Percentiles rank a stretch among this genome's conserved stretches.
Conservation (phyloP, 768 basidiomycete genomes). For the Pilatotrama ljubarskyi region DNA sequence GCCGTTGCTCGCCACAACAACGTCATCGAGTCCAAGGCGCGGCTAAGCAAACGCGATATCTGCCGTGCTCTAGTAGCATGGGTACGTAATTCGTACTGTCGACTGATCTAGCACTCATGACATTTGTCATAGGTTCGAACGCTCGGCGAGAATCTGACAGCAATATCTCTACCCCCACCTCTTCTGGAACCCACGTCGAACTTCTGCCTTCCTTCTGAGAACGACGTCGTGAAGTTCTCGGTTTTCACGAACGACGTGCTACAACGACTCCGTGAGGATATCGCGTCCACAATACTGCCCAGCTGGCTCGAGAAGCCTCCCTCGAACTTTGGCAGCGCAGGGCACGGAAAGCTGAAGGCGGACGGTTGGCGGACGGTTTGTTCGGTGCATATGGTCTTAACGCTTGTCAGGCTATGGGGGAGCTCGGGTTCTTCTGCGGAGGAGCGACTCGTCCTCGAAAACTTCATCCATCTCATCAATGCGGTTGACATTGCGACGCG, state of each 20-base stretch:
- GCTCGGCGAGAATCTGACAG: no score
- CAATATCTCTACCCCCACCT: no score
- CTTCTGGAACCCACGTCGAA: no score
- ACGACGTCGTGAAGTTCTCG: background rate
- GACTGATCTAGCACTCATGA: no score
- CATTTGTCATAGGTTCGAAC: no score
- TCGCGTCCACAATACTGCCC: background rate
- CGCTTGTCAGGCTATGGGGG: conserved; percentile 38
- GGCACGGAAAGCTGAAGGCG: conserved; percentile 26
- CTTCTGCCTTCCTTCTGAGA: no score
- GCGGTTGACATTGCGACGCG: conserved; percentile 27
- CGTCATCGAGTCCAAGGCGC: no score
- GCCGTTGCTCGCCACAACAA: no score
- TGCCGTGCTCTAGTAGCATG: no score
- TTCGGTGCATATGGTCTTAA: conserved; percentile 35
- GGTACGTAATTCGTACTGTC: no score
- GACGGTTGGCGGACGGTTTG: conserved; percentile 37
- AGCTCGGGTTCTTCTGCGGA: conserved; percentile 5
- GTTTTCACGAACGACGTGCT: background rate
- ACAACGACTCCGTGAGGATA: background rate
- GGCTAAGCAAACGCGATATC: no score
- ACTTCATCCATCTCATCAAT: conserved; percentile 30
- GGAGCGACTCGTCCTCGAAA: conserved; percentile 23
- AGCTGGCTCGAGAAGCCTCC: conserved; percentile 21
- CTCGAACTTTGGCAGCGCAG: conserved; percentile 12